Evolutionary conservation across 768 basidiomycete species (phyloP), one percentile per base, ranked within the genome.

Genomic region (Pleurotus platypus): DNA sequence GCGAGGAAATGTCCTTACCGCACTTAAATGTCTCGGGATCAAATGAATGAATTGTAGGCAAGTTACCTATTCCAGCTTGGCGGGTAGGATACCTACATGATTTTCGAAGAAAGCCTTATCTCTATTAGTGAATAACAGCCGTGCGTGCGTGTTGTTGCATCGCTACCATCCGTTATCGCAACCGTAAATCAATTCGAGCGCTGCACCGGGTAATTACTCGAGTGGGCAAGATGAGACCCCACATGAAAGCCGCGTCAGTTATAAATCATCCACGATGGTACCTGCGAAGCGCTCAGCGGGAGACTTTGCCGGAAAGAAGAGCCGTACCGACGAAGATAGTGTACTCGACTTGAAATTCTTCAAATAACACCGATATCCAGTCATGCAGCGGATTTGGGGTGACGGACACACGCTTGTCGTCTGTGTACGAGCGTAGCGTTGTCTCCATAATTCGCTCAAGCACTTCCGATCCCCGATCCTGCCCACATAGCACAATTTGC

Each of bases 401-500:
- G 20, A 49, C 13, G 24, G 15, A 15, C n/a, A 49, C 47, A n/a
- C 47, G 20, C 47, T 49, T 49, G 22, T 49, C 47, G 47, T 49
- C 27, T 5, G 47, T 49, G 24, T 49, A 49, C 22, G 27, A 49
- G 22, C 22, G 47, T n/a, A 49, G n/a, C 7, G 20, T 22, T 5
- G 20, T 24, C 27, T 30, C 27, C 47, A 49, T n/a, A 49, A 30
- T 24, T 24, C 27, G 13, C 22, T n/a, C n/a, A 30, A 30, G 20
- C 24, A 16, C 47, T n/a, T 49, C 27, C 8, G 27, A 22, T 18
- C 15, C 47, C 8, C 27, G 15, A 15, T 22, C 22, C 27, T 58
- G 43, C 22, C 63, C 64, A 45, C 58, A 62, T 15, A 67, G 43
- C 8, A 71, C 59, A 22, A 73, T 63, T 49, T 71, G 65, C 61